A percentile compares a stretch with the other conserved stretches of the same genome.
phyloP scores from a whole-genome alignment of 352 stramenopile genomes.

The Globisporangium uncinulatum region DNA sequence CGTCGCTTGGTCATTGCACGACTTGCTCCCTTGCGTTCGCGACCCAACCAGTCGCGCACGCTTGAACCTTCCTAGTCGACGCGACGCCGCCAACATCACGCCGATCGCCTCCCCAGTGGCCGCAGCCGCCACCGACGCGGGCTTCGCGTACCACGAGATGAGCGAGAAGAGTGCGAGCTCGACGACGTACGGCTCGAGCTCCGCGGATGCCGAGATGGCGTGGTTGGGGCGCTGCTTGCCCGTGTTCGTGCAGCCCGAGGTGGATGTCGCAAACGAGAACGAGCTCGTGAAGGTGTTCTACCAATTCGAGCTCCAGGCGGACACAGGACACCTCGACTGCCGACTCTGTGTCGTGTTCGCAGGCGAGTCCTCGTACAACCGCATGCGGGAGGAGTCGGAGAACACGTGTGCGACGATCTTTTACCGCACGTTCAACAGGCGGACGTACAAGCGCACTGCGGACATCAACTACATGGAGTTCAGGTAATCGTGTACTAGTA shows the following conservation, averaged over 20 bases:
- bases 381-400: conserved; percentile 55
- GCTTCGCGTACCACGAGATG: conserved; percentile 45
- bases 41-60: background rate
- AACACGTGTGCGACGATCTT: conserved; percentile 74
- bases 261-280: conserved; percentile 81
- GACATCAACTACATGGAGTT: conserved; percentile 90
- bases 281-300: conserved; percentile 81
- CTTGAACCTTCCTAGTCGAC: conserved; percentile 17
- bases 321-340: conserved; percentile 44
- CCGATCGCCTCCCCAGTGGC: background rate
- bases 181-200: conserved; percentile 19
- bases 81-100: background rate
- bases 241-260: conserved; percentile 78
- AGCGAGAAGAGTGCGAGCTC: conserved; percentile 21
- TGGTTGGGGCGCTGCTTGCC: conserved; percentile 79
- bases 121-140: conserved; percentile 5
- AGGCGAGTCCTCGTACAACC: conserved; percentile 84
- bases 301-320: conserved; percentile 63
- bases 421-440: conserved; percentile 83
- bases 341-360: conserved; percentile 81
- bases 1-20: background rate
- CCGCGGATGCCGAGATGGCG: conserved; percentile 43
- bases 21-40: background rate
- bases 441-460: conserved; percentile 82
- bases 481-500: conserved; percentile 37